Base-by-base conservation (phyloP, 345 rosid species). In the Lepidium aucheri region DNA sequence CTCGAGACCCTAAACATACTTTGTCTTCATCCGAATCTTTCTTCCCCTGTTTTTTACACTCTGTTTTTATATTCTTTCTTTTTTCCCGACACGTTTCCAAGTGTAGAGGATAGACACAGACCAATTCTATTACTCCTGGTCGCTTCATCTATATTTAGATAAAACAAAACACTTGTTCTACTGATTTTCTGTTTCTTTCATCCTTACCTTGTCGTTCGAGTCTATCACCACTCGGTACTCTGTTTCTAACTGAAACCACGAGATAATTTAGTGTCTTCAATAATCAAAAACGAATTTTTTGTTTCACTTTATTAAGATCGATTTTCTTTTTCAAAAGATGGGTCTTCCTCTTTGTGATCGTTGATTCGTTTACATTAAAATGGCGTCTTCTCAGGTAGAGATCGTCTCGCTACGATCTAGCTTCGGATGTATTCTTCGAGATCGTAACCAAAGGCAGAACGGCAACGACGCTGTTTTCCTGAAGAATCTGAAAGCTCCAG, bases 331-430 rank as follows among this genome's bases (percentile, higher is more conserved):
- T 51, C 56, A 65, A 57, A 57, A 64, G 33, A 57, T 73, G 72
- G 60, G 35, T 33, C 53, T 59, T 51, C 28, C 18, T 49, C 36
- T 63, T 38, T 49, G 16, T 50, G 35, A 39, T 68, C 44, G 51
- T 39, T 56, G 46, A 56, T 8, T 41, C 7, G 3, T 10, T 26
- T 38, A 28, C 26, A 38, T 9, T 0, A 35, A 12, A 7, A 89
- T 91, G 98, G 88, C 90, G 36, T 83, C 83, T 47, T 77, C 86
- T 5, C 83, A 82, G 12, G 78, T 88, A 4, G 85, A 86, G 77
- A 68, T 85, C 41, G 84, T 60, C 15, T 74, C 87, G 0, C 69
- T 70, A 44, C 87, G 40, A 24, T 17, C 92, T n/a, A 83, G 83
- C 38, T 80, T 88, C 41, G 84, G 86, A 22, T 79, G 78, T 52